phyloP scores from a whole-genome alignment of 2,329 filamentous ascomycete species.

The Ceratocystis ficicola region DNA sequence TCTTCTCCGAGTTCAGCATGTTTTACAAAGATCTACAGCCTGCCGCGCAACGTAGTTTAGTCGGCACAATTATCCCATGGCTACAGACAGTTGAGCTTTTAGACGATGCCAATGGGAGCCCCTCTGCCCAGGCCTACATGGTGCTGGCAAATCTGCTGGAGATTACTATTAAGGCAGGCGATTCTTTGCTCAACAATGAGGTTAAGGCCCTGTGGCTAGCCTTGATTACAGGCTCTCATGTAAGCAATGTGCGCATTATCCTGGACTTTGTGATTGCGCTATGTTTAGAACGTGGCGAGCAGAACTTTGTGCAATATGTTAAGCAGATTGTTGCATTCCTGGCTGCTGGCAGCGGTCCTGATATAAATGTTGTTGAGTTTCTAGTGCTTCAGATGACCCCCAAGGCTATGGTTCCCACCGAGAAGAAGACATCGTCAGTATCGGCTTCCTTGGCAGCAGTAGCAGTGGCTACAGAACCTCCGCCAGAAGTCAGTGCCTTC shows the following conservation, averaged over 20 bases:
- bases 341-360: constrained; percentile 39
- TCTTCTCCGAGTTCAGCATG: constrained; percentile 89
- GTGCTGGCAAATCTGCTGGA: constrained; percentile 88
- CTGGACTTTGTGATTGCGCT: constrained; percentile 93
- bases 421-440: constrained; percentile 44
- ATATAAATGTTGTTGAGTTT: constrained; percentile 88
- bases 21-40: constrained; percentile 83
- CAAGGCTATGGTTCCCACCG: constrained; percentile 90
- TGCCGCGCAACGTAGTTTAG: constrained; percentile 79
- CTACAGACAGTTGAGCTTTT: constrained; percentile 88
- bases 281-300: constrained; percentile 84
- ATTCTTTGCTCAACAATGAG: constrained; percentile 63
- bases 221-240: constrained; percentile 80
- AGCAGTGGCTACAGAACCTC: constrained; percentile 48
- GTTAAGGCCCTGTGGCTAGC: constrained; percentile 97
- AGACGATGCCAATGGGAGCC: constrained; percentile 80
- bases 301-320: constrained; percentile 95
- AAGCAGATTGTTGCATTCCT: constrained; percentile 97
- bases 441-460: not conserved
- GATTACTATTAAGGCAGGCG: constrained; percentile 69
- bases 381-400: constrained; percentile 81
- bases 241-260: constrained; percentile 85
- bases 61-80: constrained; percentile 91
- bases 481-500: constrained; percentile 59
- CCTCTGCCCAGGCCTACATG: constrained; percentile 86